Evolutionary conservation across 2,329 filamentous ascomycete genomes (phyloP), one percentile per base, ranked within the genome.

Genomic region (Calonectria crousiana): DNA sequence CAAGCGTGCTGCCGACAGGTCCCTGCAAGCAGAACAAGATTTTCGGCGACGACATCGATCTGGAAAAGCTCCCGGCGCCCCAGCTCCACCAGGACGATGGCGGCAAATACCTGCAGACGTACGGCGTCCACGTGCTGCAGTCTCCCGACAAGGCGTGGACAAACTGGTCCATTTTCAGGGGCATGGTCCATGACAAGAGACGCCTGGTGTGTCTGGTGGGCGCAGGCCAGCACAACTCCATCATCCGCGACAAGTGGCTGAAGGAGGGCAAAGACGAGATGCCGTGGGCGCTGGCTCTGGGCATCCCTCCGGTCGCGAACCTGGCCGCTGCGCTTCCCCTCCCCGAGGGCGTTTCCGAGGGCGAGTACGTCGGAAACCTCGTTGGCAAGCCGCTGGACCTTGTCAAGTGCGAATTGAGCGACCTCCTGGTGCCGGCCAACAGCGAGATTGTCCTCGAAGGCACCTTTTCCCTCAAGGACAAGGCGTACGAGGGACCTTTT

Each of bases 371-470:
- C 4, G 88, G 88, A 4, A 84, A 88, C 0, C 80, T 90, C 53
- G 83, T 83, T 0, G 88, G 88, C 0, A 71, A 77, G 1, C 81
- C 88, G 0, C 72, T 90, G 5, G 86, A 90, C 16, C 74, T 90
- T 0, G 85, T 88, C 30, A 90, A 89, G 74, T 89, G 88, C 72
- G 88, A 90, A 32, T 87, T 85, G 0, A 90, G 87, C 73, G 82
- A 86, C 28, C 76, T 90, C 0, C 78, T 83, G 8, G 87, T 90
- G 1, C 89, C 89, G 0, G 88, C 88, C 0, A 89, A 85, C 65
- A 79, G 82, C 0, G 88, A 90, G 76, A 89, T 90, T 56, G 85
- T 90, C 0, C 79, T 90, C 1, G 88, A 90, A 66, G 88, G 89
- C 0, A 86, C 84, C 1, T 74, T 75, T 72, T 74, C 81, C 1